These are phyloP conservation scores for Aspergillus olivimuriae DNA, from an alignment of 495 filamentous ascomycete species.

Conservation along the genomic window DNA sequence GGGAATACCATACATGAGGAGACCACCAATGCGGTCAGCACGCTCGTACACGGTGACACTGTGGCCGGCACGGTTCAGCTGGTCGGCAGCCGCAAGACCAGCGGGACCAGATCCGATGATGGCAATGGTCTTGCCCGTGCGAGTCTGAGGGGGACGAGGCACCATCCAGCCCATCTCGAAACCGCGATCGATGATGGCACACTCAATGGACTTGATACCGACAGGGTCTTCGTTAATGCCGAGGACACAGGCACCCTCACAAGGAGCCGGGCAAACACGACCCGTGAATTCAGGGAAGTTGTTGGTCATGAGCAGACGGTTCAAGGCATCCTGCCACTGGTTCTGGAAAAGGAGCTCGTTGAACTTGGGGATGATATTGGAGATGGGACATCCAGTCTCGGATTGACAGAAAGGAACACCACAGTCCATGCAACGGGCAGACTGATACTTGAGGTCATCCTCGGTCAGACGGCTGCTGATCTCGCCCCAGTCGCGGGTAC, in stretches of 20 bases:
- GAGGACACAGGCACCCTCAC: constrained; percentile 94
- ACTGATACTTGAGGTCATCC: constrained; percentile 98
- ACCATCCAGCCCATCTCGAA: constrained; percentile 99
- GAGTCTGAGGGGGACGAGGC: constrained; percentile 68
- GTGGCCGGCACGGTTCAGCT: constrained; percentile 93
- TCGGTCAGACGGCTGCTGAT: constrained; percentile 83
- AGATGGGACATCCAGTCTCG: constrained; percentile 94
- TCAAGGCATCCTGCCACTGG: constrained; percentile 93
- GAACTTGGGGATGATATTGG: constrained; percentile 99
- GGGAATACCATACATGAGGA: constrained; percentile 98
- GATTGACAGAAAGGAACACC: constrained; percentile 99
- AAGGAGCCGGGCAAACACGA: constrained; percentile 96
- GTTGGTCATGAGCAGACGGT: constrained; percentile 96
- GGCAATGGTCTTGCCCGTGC: constrained; percentile 86
- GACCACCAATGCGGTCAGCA: constrained; percentile 83
- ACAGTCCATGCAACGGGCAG: constrained; percentile 99
- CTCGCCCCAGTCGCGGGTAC: constrained; percentile 93
- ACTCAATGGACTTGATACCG: constrained; percentile 99
- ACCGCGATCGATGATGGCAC: constrained; percentile 97
- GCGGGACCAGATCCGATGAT: constrained; percentile 93
- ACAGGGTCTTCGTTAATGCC: constrained; percentile 98
- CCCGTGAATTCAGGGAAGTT: constrained; percentile 99
- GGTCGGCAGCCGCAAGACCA: constrained; percentile 88
- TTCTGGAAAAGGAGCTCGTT: constrained; percentile 91
- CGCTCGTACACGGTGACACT: constrained; percentile 92